Evolutionary conservation across 2,329 filamentous ascomycete species (phyloP).

Genomic region (Hirsutella minnesotensis): DNA sequence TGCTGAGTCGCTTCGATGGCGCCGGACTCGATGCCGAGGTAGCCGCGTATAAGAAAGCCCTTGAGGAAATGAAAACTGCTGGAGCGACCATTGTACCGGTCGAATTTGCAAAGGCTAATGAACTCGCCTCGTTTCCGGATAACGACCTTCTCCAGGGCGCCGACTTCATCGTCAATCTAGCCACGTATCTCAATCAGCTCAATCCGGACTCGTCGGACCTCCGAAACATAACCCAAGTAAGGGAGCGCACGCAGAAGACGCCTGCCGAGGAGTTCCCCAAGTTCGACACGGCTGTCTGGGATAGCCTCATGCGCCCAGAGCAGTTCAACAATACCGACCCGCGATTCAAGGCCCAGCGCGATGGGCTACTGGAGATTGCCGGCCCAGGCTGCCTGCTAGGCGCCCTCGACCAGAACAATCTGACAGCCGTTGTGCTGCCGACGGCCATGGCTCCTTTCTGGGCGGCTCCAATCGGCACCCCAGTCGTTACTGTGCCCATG

Average conservation of each 20-base stretch:
- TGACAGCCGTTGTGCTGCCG: not conserved
- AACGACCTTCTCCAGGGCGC: no score
- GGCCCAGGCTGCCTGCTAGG: not conserved
- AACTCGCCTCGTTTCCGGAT: no score
- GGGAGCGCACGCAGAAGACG: not conserved
- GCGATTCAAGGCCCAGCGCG: not conserved
- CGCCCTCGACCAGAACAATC: not conserved
- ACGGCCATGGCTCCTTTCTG: not conserved
- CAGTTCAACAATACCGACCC: not conserved
- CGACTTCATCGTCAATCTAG: no score
- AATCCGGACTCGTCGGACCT: not conserved
- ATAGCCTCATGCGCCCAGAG: not conserved
- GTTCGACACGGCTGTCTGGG: not conserved
- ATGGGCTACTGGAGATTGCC: not conserved
- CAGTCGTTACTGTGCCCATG: not conserved
- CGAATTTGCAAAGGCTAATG: no score
- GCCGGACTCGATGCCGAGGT: not conserved
- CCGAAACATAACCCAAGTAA: not conserved
- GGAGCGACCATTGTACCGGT: no score
- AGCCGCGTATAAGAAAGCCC: no score
- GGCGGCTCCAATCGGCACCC: not conserved
- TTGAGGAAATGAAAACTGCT: no score
- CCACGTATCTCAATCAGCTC: no score
- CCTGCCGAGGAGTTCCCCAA: not conserved
- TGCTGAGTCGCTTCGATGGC: not conserved